Evolutionary conservation across 805 yeast species (phyloP).

Genomic region (Cyberlindnera sargentensis): DNA sequence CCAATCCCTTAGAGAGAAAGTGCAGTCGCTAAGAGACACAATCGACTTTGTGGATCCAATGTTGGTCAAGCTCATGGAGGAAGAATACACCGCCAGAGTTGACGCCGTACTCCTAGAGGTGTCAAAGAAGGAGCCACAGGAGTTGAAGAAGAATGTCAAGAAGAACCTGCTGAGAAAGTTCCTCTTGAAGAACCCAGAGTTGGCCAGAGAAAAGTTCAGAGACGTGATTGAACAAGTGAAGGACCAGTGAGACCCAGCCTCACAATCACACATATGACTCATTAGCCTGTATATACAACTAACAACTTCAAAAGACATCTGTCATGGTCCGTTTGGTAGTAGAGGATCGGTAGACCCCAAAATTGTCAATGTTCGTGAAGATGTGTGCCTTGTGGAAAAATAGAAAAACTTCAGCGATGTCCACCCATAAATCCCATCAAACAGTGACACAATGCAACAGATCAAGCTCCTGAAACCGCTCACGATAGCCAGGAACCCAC

Average conservation of each 20-base stretch:
- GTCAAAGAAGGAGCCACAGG: conserved; percentile 32
- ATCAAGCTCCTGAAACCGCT: conserved; percentile 30
- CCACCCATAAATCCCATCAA: no score
- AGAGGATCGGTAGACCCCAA: no score
- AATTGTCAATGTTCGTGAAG: background rate
- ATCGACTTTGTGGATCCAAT: conserved; percentile 31
- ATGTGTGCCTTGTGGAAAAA: background rate
- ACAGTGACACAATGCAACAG: conserved; percentile 23
- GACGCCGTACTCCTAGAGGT: conserved; percentile 28
- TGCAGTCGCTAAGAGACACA: conserved; percentile 22
- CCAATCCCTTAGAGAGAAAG: conserved; percentile 22
- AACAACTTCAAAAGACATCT: no score
- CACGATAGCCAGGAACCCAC: conserved; percentile 7
- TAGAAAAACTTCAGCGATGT: background rate
- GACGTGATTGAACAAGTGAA: conserved; percentile 14
- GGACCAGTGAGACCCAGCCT: conserved; percentile 1
- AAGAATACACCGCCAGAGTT: conserved; percentile 30
- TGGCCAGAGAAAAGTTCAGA: conserved; percentile 17
- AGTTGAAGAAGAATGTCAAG: conserved; percentile 43
- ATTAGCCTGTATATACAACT: background rate
- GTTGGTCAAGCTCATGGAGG: conserved; percentile 29
- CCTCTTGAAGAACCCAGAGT: conserved; percentile 30
- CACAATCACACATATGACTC: background rate
- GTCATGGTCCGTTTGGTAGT: no score
- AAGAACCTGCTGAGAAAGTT: conserved; percentile 71